Conservation (phyloP, 2,329 filamentous ascomycete species). For the Stachybotrys chartarum region DNA sequence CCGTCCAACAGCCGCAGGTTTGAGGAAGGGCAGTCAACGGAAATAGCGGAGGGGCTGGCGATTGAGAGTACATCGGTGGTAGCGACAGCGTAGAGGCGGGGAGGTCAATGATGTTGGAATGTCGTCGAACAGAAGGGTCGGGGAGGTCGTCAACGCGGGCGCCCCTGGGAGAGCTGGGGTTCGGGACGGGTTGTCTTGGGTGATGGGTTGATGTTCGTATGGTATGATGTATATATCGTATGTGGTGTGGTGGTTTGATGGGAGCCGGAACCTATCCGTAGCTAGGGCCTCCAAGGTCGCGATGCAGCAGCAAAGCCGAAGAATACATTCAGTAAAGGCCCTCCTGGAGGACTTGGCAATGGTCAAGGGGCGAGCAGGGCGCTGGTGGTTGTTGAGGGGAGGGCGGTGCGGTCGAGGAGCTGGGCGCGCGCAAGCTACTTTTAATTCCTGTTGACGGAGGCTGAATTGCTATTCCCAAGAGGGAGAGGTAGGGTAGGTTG, state of each 20-base stretch:
- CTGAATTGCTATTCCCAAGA: neutral
- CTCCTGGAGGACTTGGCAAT: neutral
- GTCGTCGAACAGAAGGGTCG: neutral
- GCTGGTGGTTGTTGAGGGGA: neutral
- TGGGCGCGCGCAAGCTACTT: neutral
- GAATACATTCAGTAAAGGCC: neutral
- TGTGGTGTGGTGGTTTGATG: neutral
- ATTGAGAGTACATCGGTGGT: constrained; percentile 3
- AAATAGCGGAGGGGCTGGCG: neutral
- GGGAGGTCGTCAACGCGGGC: too few species aligned
- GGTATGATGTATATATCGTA: neutral
- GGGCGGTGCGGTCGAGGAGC: neutral
- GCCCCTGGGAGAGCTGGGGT: too few species aligned
- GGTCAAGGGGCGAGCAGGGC: too few species aligned
- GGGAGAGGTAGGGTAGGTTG: neutral
- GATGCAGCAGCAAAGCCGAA: neutral
- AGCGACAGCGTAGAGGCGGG: neutral
- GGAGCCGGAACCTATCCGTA: neutral
- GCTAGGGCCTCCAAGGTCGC: neutral
- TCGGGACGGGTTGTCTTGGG: too few species aligned
- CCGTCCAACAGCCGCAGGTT: neutral
- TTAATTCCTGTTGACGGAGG: neutral
- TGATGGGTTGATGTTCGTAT: too few species aligned
- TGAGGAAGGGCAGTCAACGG: neutral
- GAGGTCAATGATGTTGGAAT: neutral